These are phyloP conservation scores for Cochlearia excelsa DNA, from an alignment of 345 rosid genomes.

Conservation along the genomic window DNA sequence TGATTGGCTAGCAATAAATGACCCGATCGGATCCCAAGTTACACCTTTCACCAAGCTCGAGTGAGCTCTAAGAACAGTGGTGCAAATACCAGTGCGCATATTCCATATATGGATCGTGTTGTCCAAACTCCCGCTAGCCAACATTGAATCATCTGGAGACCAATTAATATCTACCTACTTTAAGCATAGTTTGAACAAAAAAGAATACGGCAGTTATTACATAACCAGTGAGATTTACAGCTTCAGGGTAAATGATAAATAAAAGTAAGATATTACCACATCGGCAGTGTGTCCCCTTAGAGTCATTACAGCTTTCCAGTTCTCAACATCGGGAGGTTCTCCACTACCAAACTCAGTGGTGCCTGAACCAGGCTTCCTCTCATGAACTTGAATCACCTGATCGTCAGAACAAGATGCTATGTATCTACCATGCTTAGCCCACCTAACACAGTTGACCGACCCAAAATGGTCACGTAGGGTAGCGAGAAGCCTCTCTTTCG, in stretches of 20 bases:
- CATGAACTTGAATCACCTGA: constrained; percentile 86
- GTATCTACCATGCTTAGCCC: constrained; percentile 93
- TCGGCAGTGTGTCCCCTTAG: constrained; percentile 97
- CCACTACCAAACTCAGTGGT: constrained; percentile 98
- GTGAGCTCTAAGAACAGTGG: constrained; percentile 96
- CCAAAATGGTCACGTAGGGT: constrained; percentile 98
- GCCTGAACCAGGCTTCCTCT: constrained; percentile 96
- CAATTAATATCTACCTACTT: constrained; percentile 99
- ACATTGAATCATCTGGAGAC: constrained; percentile 96
- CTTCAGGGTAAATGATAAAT: neutral
- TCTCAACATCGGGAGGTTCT: constrained; percentile 96
- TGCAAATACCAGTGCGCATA: constrained; percentile 89
- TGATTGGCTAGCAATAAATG: constrained; percentile 97
- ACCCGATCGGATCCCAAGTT: constrained; percentile 97
- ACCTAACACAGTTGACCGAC: constrained; percentile 97
- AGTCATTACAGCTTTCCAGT: constrained; percentile 98
- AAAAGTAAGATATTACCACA: constrained; percentile 60
- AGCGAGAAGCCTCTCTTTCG: constrained; percentile 80
- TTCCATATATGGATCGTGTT: constrained; percentile 95
- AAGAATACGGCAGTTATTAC: constrained; percentile 42
- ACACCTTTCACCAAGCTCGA: constrained; percentile 97
- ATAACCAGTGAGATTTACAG: constrained; percentile 18
- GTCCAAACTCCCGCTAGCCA: constrained; percentile 98
- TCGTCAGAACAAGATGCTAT: constrained; percentile 98
- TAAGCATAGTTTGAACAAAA: constrained; percentile 48